phyloP scores from a whole-genome alignment of 2,329 filamentous ascomycete species.

The Didymella keratinophila region DNA sequence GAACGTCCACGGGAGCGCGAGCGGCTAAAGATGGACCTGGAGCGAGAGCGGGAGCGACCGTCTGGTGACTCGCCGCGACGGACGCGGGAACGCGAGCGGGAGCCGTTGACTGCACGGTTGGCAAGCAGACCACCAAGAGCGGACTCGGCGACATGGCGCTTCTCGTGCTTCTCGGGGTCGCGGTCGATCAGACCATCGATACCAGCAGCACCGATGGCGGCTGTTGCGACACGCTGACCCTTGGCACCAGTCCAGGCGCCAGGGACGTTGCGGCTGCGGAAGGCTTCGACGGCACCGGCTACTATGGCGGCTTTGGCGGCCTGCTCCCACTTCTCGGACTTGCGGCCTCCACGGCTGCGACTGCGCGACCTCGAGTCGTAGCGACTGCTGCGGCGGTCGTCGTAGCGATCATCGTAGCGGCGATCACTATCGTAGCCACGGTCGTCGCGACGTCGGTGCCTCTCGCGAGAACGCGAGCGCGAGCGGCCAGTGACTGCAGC shows the following conservation, averaged over 20 bases:
- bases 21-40: slow-evolving; percentile 50
- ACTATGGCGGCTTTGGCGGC: slow-evolving; percentile 90
- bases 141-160: slow-evolving; percentile 83
- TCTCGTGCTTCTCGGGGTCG: slow-evolving; percentile 75
- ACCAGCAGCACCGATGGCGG: slow-evolving; percentile 82
- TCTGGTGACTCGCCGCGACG: slow-evolving; percentile 52
- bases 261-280: slow-evolving; percentile 86
- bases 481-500: slow-evolving; percentile 61
- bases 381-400: slow-evolving; percentile 48
- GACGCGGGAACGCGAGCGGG: slow-evolving; percentile 67
- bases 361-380: slow-evolving; percentile 65
- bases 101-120: slow-evolving; percentile 83
- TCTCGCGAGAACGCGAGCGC: slow-evolving; percentile 66
- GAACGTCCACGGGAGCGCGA: slow-evolving; percentile 64
- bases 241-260: slow-evolving; percentile 91
- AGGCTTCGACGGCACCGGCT: slow-evolving; percentile 90
- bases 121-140: slow-evolving; percentile 88
- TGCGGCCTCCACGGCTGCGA: slow-evolving; percentile 56
- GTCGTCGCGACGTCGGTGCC: slow-evolving; percentile 51
- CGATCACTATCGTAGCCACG: slow-evolving; percentile 59
- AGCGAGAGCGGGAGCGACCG: slow-evolving; percentile 70
- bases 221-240: slow-evolving; percentile 88
- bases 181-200: slow-evolving; percentile 78
- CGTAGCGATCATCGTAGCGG: slow-evolving; percentile 32
- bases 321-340: slow-evolving; percentile 70